phyloP scores from a whole-genome alignment of 1,284 basidiomycete genomes.

The Wolfiporia cocos region DNA sequence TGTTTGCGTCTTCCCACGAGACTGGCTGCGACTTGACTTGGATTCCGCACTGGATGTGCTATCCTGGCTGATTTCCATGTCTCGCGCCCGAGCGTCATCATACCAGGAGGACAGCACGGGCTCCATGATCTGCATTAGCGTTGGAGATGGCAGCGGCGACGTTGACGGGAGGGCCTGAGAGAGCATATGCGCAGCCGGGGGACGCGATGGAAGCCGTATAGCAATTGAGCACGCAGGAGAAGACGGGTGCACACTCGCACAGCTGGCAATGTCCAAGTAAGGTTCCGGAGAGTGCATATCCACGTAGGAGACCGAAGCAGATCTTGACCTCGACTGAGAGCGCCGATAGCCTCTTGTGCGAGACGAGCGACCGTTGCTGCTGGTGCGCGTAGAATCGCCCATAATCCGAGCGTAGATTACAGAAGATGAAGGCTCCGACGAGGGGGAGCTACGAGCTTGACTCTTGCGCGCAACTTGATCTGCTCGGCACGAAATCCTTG shows the following conservation, averaged over 20 bases:
- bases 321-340: slow-evolving; percentile 6
- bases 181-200: slow-evolving; percentile 2
- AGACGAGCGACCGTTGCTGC: slow-evolving; percentile 7
- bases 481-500: slow-evolving; percentile 11
- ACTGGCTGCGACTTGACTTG: not conserved
- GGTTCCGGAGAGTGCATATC: slow-evolving; percentile 5
- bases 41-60: slow-evolving; percentile 4
- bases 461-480: slow-evolving; percentile 4
- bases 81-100: slow-evolving; percentile 5
- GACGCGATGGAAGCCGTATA: slow-evolving; percentile 3
- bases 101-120: slow-evolving; percentile 18
- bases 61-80: slow-evolving; percentile 2
- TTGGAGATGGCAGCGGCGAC: slow-evolving; percentile 9
- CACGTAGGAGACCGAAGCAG: slow-evolving; percentile 9
- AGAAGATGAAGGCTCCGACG: slow-evolving; percentile 2
- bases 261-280: slow-evolving; percentile 14
- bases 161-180: not conserved
- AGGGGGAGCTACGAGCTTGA: not conserved
- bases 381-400: slow-evolving; percentile 7
- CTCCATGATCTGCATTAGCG: slow-evolving; percentile 22
- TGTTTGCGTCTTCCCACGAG: slow-evolving; percentile 3
- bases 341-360: slow-evolving; percentile 5
- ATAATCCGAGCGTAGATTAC: slow-evolving; percentile 5
- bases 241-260: slow-evolving; percentile 15
- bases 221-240: slow-evolving; percentile 13